These are phyloP conservation scores for Melocanna baccifera DNA, from an alignment of 176 grass and related monocot genomes.

Conservation along the genomic window DNA sequence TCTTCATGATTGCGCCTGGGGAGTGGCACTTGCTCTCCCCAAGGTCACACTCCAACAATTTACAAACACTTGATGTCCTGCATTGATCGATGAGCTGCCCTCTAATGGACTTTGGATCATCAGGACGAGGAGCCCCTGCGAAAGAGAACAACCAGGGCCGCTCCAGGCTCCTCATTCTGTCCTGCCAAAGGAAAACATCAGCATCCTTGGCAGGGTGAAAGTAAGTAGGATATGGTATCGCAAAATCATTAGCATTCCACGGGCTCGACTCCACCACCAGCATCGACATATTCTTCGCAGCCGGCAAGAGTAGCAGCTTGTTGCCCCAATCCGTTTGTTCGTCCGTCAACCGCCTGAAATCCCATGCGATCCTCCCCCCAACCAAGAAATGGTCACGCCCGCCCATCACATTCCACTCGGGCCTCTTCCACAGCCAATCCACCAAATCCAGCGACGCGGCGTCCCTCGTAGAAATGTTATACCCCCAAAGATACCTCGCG, in stretches of 20 bases:
- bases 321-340: conserved; percentile 79
- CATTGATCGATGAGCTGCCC: conserved; percentile 85
- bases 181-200: conserved; percentile 85
- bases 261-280: conserved; percentile 94
- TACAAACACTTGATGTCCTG: conserved; percentile 67
- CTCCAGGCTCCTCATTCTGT: conserved; percentile 87
- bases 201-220: conserved; percentile 87
- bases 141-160: conserved; percentile 86
- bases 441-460: conserved; percentile 85
- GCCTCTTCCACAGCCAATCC: conserved; percentile 73
- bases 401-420: conserved; percentile 86
- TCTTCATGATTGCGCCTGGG: conserved; percentile 85
- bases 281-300: conserved; percentile 94
- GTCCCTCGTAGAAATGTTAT: conserved; percentile 71
- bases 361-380: conserved; percentile 89
- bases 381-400: conserved; percentile 96
- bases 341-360: conserved; percentile 83
- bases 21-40: conserved; percentile 97
- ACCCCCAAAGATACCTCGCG: conserved; percentile 84
- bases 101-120: conserved; percentile 80
- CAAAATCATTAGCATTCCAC: conserved; percentile 95
- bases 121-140: conserved; percentile 86
- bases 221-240: conserved; percentile 84
- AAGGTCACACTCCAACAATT: conserved; percentile 86
- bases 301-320: conserved; percentile 84